Conservation (phyloP, 2,329 filamentous ascomycete genomes). For the Cladosporium colombiae region DNA sequence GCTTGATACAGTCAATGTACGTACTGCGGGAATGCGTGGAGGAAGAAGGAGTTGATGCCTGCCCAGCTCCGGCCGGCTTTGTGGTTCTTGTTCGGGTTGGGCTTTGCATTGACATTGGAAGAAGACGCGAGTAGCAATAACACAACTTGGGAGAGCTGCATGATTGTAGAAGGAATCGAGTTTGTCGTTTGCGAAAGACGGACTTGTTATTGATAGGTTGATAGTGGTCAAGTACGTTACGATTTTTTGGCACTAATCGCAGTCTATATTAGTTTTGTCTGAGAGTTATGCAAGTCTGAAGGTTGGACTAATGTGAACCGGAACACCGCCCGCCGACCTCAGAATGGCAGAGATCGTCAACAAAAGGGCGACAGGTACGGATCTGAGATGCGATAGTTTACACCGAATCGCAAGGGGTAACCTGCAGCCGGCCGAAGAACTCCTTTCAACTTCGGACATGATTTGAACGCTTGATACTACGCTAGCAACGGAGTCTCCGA, state of each 20-base stretch:
- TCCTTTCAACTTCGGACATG: neutral
- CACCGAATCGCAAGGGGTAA: neutral
- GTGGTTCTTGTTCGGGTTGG: neutral
- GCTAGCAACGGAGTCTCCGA: neutral
- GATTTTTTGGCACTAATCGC: neutral
- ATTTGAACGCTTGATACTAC: neutral
- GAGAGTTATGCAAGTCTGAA: too few relatives aligned
- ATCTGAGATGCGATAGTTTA: neutral
- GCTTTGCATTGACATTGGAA: neutral
- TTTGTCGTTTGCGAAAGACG: neutral
- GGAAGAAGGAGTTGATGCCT: constrained; percentile 7
- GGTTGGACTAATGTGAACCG: neutral
- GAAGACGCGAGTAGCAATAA: neutral
- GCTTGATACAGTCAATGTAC: neutral
- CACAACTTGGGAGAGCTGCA: neutral
- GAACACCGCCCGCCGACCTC: neutral
- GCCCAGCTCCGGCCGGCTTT: neutral
- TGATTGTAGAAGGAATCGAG: neutral
- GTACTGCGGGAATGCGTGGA: constrained; percentile 7
- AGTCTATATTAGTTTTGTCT: neutral
- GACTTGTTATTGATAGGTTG: neutral
- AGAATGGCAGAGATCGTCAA: neutral
- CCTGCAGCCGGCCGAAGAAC: neutral
- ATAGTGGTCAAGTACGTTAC: neutral
- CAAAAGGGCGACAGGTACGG: neutral